Conservation (phyloP, 768 basidiomycete species). For the Epithele typhae region DNA sequence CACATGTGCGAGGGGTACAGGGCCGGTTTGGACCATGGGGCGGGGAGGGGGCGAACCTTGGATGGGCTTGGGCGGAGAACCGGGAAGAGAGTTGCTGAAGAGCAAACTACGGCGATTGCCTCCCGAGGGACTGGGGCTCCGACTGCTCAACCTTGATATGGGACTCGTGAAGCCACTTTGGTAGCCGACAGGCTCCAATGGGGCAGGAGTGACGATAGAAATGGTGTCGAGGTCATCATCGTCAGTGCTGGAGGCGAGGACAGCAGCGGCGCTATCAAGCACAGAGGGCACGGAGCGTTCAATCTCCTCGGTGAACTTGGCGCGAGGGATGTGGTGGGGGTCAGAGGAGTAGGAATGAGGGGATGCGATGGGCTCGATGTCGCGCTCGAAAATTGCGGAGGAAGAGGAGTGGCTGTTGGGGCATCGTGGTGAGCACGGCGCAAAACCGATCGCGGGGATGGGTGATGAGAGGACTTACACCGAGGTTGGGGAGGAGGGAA, state of each 20-base stretch:
- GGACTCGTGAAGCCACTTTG: constrained; percentile 63
- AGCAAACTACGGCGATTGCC: constrained; percentile 35
- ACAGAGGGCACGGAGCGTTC: constrained; percentile 84
- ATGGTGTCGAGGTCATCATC: constrained; percentile 52
- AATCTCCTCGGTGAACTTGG: constrained; percentile 67
- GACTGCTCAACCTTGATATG: constrained; percentile 56
- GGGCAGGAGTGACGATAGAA: constrained; percentile 56
- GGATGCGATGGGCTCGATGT: constrained; percentile 67
- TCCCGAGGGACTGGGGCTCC: constrained; percentile 59
- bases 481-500: constrained; percentile 76
- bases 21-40: constrained; percentile 25
- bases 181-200: constrained; percentile 27
- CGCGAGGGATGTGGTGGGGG: constrained; percentile 71
- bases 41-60: constrained; percentile 19
- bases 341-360: constrained; percentile 40
- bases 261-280: constrained; percentile 75
- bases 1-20: constrained; percentile 2
- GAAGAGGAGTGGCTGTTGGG: constrained; percentile 70
- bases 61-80: constrained; percentile 9
- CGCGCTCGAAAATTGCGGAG: constrained; percentile 89
- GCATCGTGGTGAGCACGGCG: no score
- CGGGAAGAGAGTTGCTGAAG: constrained; percentile 21
- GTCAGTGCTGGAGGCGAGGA: constrained; percentile 42
- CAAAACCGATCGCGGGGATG: no score
- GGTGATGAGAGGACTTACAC: constrained; percentile 47